Evolutionary conservation across 805 yeast species (phyloP), one percentile per base, ranked within the genome.

Genomic region (Metschnikowia chrysomelidarum): DNA sequence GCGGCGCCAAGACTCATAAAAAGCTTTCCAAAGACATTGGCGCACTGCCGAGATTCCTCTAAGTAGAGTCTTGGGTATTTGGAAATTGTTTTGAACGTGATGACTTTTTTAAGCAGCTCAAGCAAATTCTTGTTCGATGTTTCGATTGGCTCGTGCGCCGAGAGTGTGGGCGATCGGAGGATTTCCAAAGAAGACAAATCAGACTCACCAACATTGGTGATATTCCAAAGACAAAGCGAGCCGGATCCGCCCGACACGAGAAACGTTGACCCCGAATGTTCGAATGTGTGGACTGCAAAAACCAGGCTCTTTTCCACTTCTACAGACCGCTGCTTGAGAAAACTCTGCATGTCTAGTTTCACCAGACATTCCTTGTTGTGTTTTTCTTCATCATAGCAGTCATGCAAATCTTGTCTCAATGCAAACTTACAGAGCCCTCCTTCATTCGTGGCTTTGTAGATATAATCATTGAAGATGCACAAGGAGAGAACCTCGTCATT

Each of bases 11-110:
- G 65, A 24, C 67, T 71, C 32, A 75, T 70, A 36, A 87, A 69
- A 13, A 88, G 60, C 38, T 74, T 71, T 24, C 76, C 71, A 34
- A 93, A 58, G 44, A 72, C 84, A 21, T 80, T 77, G 2, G 98
- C 96, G 63, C 98, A 91, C 27, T 82, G 76, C 40, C 97, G 75
- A 4, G 91, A 82, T 25, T 88, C 94, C 42, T 80, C 85, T 53
- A 87, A 69, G 52, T 74, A 78, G 20, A 69, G 56, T n/a, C 76
- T 75, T 1, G 87, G 87, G 26, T 69, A 71, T 47, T 82, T 82
- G 5, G 95, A 85, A 8, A 93, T 85, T 0, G 97, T 87, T 46
- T 75, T 77, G 59, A 68, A 88, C 1, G 84, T 61, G 11, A 88
- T 80, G 30, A 85, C 64, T 24, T 73, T 73, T 8, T 71, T 64